Conservation (phyloP, 345 rosid genomes). For the Citrus inodora region DNA sequence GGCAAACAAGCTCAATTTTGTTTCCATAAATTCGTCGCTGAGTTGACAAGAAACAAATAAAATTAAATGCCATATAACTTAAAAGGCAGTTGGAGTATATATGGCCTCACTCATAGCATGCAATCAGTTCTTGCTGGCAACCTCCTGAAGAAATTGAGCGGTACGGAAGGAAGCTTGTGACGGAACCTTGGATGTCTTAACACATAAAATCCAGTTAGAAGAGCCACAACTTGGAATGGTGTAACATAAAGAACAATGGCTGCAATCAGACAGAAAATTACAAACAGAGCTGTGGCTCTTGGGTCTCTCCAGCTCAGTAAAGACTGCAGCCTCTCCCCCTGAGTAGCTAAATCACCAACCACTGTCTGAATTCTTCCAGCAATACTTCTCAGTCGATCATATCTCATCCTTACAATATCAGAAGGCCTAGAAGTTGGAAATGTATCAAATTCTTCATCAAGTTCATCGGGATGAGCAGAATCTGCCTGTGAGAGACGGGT, state of each 20-base stretch:
- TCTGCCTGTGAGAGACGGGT: slow-evolving; percentile 91
- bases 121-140: slow-evolving; percentile 91
- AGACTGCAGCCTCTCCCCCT: slow-evolving; percentile 90
- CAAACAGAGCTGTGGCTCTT: slow-evolving; percentile 76
- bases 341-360: slow-evolving; percentile 92
- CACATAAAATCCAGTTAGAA: slow-evolving; percentile 61
- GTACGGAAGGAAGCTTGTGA: slow-evolving; percentile 80
- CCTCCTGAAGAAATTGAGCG: slow-evolving; percentile 92
- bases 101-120: slow-evolving; percentile 52
- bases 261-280: slow-evolving; percentile 75
- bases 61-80: slow-evolving; percentile 11
- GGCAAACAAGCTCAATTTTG: slow-evolving; percentile 23
- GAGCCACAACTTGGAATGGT: slow-evolving; percentile 86
- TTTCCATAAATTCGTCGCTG: slow-evolving; percentile 21
- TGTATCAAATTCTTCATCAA: slow-evolving; percentile 88
- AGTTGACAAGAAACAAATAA: slow-evolving; percentile 1
- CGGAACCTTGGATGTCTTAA: slow-evolving; percentile 93
- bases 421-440: slow-evolving; percentile 76
- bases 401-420: slow-evolving; percentile 77
- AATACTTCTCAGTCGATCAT: slow-evolving; percentile 84
- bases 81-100: slow-evolving; percentile 5
- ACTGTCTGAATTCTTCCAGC: slow-evolving; percentile 94
- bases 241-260: slow-evolving; percentile 79
- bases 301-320: slow-evolving; percentile 96
- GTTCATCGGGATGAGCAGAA: slow-evolving; percentile 76